Evolutionary conservation across 192 early-diverging fungal species (phyloP).

Genomic region (Coemansia sp.): DNA sequence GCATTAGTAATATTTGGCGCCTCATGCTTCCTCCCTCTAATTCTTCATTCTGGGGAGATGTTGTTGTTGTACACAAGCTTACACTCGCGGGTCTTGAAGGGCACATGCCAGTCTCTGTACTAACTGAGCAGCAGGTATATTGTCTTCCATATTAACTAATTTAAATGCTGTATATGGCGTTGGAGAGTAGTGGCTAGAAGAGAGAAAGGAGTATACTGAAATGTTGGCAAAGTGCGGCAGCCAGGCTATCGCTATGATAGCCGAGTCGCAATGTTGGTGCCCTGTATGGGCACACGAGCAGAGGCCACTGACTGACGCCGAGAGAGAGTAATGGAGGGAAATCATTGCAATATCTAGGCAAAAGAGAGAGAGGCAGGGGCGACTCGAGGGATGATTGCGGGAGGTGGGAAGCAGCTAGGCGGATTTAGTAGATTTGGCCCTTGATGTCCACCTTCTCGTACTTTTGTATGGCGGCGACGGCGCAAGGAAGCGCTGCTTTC

Average conservation of each 20-base stretch:
- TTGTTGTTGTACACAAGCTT: constrained; percentile 10
- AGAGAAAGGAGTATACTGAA: not conserved
- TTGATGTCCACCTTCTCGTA: constrained; percentile 79
- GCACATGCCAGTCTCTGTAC: constrained; percentile 20
- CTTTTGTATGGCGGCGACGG: constrained; percentile 61
- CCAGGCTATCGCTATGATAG: no score
- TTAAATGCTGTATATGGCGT: no score
- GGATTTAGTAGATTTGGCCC: constrained; percentile 65
- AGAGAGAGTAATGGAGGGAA: no score
- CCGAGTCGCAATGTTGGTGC: no score
- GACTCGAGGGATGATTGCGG: not conserved
- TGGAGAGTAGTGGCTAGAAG: no score
- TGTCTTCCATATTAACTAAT: not conserved
- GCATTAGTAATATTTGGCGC: not conserved
- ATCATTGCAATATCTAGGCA: not conserved
- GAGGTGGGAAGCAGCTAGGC: not conserved
- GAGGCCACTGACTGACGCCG: no score
- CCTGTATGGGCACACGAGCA: no score
- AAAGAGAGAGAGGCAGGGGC: not conserved
- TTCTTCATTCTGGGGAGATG: not conserved
- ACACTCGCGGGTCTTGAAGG: constrained; percentile 25
- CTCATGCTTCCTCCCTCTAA: no score
- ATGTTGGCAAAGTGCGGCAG: not conserved
- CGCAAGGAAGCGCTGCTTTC: constrained; percentile 57
- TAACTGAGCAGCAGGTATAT: not conserved